Evolutionary conservation across 192 early-diverging fungal species (phyloP), one percentile per base, ranked within the genome.

Genomic region (Gryganskiella cystojenkinii): DNA sequence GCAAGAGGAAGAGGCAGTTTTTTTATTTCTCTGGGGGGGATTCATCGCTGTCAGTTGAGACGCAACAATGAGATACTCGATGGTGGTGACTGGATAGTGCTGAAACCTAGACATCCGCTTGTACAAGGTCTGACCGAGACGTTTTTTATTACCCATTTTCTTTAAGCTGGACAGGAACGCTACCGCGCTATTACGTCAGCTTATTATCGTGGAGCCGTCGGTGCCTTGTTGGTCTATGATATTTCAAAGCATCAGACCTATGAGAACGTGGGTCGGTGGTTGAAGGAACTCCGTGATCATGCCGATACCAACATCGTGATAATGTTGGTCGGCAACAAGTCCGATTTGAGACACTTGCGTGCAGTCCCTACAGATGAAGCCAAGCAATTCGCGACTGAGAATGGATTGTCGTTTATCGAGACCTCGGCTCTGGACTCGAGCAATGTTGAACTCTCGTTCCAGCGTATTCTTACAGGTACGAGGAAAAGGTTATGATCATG

Each of bases 311-410:
- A 98, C 87, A 99, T 99, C 90, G 94, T 96, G 28, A 98, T 98
- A 52, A 98, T 98, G 95, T 87, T 99, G 61, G 98, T 99, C 19
- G 98, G 97, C 59, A 99, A 99, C 89, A 99, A 99, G 93, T 95
- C 91, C 73, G 98, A 99, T 93, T 86, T 98, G 88, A 89, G 93
- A 80, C 96, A 98, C 80, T 84, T 96, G 64, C 87, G 96, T 50
- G 95, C 97, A 11, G 98, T 99, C 15, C 93, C 96, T 3, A 98
- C 96, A 22, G 98, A 98, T 20, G 98, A 99, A 79, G 96, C 97
- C 43, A 98, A 97, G 86, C 90, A 94, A 69, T 99, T 98, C 91
- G 95, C 98, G 25, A 85, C 93, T 47, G 96, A 98, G 76, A 98
- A 98, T 70, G 92, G 89, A 15, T 83, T 99, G 51, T 95, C 93